Evolutionary conservation across 1,284 basidiomycete genomes (phyloP).

Genomic region (Tremellales sp.): DNA sequence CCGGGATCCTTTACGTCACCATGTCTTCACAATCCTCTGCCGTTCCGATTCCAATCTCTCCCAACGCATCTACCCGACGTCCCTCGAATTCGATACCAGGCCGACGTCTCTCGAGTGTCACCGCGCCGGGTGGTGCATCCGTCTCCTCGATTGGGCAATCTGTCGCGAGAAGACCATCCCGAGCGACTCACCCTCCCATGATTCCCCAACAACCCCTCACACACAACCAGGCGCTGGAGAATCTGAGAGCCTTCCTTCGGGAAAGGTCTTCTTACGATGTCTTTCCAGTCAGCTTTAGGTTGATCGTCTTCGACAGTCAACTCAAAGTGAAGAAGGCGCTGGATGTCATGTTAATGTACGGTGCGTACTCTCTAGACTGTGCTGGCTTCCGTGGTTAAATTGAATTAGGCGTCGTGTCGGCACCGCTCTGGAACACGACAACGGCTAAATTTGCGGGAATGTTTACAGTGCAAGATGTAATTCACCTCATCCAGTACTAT

Average conservation of each 20-base stretch:
- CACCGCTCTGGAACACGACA: conserved; percentile 96
- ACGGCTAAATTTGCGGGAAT: conserved; percentile 70
- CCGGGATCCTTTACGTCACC: conserved; percentile 1
- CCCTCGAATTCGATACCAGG: conserved; percentile 10
- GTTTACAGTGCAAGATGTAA: conserved; percentile 90
- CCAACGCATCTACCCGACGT: conserved; percentile 7
- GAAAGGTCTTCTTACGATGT: conserved; percentile 88
- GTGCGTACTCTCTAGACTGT: conserved; percentile 50
- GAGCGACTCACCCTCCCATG: conserved; percentile 38
- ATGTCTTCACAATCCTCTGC: conserved; percentile 13
- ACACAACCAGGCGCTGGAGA: conserved; percentile 69
- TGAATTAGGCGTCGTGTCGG: conserved; percentile 83
- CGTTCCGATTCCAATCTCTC: conserved; percentile 13
- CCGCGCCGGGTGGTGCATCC: conserved; percentile 4
- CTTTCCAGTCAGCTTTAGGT: conserved; percentile 89
- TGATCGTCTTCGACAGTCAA: conserved; percentile 94
- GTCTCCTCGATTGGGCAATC: conserved; percentile 5
- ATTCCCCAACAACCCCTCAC: conserved; percentile 28
- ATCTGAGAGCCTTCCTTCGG: conserved; percentile 78
- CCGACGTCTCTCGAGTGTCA: conserved; percentile 14
- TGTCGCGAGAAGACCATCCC: conserved; percentile 36
- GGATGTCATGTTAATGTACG: conserved; percentile 82
- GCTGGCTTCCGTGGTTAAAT: conserved; percentile 2
- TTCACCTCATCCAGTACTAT: conserved; percentile 95
- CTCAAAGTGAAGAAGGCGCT: conserved; percentile 90